These are phyloP conservation scores for Pseudogymnoascus sp. DNA, from an alignment of 2,329 filamentous ascomycete genomes.

Conservation along the genomic window DNA sequence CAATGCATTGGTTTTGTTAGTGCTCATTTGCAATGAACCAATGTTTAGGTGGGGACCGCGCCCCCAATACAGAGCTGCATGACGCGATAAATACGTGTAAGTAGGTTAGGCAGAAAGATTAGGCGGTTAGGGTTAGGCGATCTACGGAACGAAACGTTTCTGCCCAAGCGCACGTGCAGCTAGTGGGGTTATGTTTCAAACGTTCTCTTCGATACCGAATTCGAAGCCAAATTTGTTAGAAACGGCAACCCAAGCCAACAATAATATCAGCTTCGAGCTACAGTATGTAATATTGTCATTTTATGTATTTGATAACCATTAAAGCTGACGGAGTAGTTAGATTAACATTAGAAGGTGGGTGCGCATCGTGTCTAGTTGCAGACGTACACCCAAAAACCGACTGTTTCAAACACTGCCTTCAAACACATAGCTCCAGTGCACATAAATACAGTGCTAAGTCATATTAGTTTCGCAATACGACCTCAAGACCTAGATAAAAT, in stretches of 20 bases:
- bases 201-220: background rate
- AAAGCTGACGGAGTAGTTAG: background rate
- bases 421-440: background rate
- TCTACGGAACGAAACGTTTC: background rate
- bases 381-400: background rate
- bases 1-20: too few relatives aligned
- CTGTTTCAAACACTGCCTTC: background rate
- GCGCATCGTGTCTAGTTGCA: background rate
- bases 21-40: too few relatives aligned
- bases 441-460: background rate
- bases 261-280: background rate
- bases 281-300: background rate
- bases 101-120: background rate
- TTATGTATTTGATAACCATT: background rate
- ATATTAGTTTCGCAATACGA: background rate
- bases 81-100: background rate
- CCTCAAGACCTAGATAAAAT: too few relatives aligned
- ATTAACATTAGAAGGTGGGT: background rate
- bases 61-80: background rate
- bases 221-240: background rate
- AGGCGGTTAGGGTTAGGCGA: background rate
- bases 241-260: background rate
- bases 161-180: background rate
- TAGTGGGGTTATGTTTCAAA: background rate
- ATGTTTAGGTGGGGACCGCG: too few relatives aligned